Percentiles rank a stretch among this genome's conserved stretches.
phyloP scores from a whole-genome alignment of 305 asterid species.

The Plantago lanceolata region DNA sequence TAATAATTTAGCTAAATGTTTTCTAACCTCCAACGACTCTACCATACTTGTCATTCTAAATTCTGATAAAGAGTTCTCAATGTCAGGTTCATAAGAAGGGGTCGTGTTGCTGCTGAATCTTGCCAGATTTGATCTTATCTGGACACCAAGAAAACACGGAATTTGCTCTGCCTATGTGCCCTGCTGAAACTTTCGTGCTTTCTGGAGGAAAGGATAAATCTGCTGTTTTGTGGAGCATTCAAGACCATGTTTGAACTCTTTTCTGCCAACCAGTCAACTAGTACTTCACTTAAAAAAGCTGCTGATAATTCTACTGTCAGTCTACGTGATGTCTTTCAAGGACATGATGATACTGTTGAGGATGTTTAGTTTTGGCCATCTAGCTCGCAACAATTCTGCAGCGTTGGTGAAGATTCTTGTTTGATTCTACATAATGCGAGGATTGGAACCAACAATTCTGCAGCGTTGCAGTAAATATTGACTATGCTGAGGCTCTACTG shows the following conservation, averaged over 20 bases:
- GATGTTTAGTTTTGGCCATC: conserved; percentile 98
- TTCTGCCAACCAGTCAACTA: conserved; percentile 42
- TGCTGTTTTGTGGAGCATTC: conserved; percentile 93
- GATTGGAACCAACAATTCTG: too few species aligned
- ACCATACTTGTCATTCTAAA: too few species aligned
- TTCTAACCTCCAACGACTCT: too few species aligned
- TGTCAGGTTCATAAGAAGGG: too few species aligned
- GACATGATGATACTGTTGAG: conserved; percentile 93
- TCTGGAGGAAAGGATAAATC: conserved; percentile 98
- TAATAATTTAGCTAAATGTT: too few species aligned
- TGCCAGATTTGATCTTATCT: conserved; percentile 70
- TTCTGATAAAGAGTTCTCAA: too few species aligned
- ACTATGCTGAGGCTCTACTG: too few species aligned
- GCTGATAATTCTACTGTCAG: conserved; percentile 73
- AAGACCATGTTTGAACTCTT: conserved; percentile 83
- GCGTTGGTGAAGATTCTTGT: too few species aligned
- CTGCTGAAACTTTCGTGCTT: conserved; percentile 90
- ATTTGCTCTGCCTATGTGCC: conserved; percentile 93
- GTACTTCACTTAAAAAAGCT: conserved; percentile 63
- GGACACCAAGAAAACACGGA: conserved; percentile 97
- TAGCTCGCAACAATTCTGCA: too few species aligned
- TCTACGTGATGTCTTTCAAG: conserved; percentile 82
- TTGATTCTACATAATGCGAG: too few species aligned
- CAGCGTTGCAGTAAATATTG: too few species aligned
- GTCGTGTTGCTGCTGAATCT: too few species aligned